These are phyloP conservation scores for Camelina hispida DNA, from an alignment of 345 rosid species.

Conservation along the genomic window DNA sequence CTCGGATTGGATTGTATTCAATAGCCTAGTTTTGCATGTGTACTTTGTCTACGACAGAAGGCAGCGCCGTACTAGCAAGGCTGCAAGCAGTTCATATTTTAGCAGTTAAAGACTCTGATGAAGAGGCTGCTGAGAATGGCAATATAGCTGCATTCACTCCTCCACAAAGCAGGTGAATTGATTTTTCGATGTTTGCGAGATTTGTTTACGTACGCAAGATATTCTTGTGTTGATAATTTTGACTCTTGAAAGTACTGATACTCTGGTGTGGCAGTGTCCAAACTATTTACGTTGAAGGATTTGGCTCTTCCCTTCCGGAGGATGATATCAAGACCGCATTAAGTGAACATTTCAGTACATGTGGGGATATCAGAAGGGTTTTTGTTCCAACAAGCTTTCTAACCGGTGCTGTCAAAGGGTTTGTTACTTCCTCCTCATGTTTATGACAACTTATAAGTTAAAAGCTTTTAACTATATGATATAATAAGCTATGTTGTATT, in stretches of 20 bases:
- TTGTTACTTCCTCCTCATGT: too few species aligned
- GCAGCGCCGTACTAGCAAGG: too few species aligned
- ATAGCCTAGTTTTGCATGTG: not conserved
- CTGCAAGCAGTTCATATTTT: not conserved
- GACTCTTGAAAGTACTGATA: not conserved
- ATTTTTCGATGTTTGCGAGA: too few species aligned
- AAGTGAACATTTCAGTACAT: not conserved
- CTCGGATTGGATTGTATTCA: too few species aligned
- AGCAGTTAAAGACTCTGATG: too few species aligned
- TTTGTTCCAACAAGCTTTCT: not conserved
- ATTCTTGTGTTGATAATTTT: not conserved
- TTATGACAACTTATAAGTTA: too few species aligned
- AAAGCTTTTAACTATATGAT: too few species aligned
- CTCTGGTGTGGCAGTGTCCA: not conserved
- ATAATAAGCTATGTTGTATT: too few species aligned
- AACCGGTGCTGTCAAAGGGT: too few species aligned
- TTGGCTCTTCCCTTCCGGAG: not conserved
- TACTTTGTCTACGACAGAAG: not conserved
- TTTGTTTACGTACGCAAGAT: not conserved
- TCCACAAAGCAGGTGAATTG: not conserved
- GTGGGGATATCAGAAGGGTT: not conserved
- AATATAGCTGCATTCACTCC: too few species aligned
- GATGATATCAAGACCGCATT: not conserved
- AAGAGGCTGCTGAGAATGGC: too few species aligned
- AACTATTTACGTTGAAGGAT: not conserved